A percentile compares a stretch with the other conserved stretches of the same genome.
phyloP scores from a whole-genome alignment of 164 flowering plant species.

The Chimonanthus praecox region DNA sequence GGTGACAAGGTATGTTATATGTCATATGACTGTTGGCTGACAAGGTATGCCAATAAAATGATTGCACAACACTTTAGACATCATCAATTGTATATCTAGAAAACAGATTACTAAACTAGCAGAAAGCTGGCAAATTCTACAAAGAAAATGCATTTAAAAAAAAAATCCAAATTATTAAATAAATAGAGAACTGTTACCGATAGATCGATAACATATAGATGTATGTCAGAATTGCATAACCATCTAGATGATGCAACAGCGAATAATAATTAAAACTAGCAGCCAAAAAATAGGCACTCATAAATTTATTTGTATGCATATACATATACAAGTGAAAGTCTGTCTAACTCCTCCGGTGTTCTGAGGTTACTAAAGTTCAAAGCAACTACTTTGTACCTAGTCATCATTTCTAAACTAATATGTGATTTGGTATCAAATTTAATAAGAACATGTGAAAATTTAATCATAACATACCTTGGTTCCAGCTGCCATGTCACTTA shows the following conservation, averaged over 20 bases:
- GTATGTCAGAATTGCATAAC: background rate
- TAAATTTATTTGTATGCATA: background rate
- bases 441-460: background rate
- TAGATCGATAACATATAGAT: background rate
- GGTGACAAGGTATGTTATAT: no score
- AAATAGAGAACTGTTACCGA: no score
- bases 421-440: background rate
- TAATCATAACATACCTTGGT: constrained; percentile 54
- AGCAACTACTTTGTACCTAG: background rate
- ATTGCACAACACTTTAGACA: background rate
- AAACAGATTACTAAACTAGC: background rate
- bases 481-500: constrained; percentile 96
- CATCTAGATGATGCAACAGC: background rate
- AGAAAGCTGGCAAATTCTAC: background rate
- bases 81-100: background rate
- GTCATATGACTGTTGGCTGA: no score
- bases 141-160: no score
- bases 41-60: no score
- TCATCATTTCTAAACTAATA: background rate
- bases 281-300: background rate
- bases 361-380: background rate
- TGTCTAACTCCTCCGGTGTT: background rate
- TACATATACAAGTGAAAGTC: background rate
- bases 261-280: background rate
- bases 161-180: background rate